Conservation (phyloP, 2,329 filamentous ascomycete species). For the Aschersonia sp. region DNA sequence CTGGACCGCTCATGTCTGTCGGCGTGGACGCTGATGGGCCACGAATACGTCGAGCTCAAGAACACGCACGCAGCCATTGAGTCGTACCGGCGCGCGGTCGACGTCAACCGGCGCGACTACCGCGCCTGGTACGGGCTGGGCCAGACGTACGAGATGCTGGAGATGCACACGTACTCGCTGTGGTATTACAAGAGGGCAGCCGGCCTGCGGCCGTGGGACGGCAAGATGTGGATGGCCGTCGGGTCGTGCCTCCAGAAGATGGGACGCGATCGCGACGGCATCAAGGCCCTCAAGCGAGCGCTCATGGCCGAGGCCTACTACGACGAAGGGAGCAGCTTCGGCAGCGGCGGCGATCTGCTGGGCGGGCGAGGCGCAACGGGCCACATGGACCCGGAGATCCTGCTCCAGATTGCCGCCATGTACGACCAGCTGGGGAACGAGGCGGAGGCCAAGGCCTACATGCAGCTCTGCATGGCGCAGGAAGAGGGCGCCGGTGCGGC, state of each 20-base stretch:
- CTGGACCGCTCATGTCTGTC: constrained; percentile 83
- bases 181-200: constrained; percentile 98
- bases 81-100: constrained; percentile 86
- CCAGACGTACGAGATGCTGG: constrained; percentile 92
- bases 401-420: constrained; percentile 79
- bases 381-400: constrained; percentile 75
- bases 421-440: constrained; percentile 70
- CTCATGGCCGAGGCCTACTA: constrained; percentile 79
- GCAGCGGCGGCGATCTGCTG: constrained; percentile 28
- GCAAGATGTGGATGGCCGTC: constrained; percentile 98
- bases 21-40: constrained; percentile 97
- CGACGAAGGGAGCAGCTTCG: constrained; percentile 45
- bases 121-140: constrained; percentile 96
- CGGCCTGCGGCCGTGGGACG: constrained; percentile 84
- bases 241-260: constrained; percentile 86
- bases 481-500: constrained; percentile 53
- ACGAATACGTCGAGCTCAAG: constrained; percentile 97
- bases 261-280: constrained; percentile 73
- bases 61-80: constrained; percentile 98
- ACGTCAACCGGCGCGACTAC: constrained; percentile 92
- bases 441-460: constrained; percentile 76
- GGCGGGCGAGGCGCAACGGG: constrained; percentile 34
- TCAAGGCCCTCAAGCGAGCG: constrained; percentile 88
- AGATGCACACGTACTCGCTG: constrained; percentile 93
- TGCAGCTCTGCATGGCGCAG: constrained; percentile 90